A percentile compares a stretch with the other conserved stretches of the same genome.
Evolutionary conservation across 2,329 filamentous ascomycete genomes (phyloP).

Genomic region (Trichoderma afroharzianum): DNA sequence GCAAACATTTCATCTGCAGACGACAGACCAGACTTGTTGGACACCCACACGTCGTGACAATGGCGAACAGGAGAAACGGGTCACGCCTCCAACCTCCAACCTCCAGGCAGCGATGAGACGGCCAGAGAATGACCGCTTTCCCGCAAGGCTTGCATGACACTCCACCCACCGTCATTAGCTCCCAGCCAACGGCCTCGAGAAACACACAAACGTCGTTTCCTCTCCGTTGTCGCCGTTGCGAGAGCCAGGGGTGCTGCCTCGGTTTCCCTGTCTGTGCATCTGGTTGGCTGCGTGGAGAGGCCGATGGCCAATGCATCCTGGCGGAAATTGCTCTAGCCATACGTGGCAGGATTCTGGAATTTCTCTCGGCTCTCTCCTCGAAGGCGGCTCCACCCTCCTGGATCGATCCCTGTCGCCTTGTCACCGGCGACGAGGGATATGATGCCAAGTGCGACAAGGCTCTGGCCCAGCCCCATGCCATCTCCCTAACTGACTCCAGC

Average conservation of each 20-base stretch:
- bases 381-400: constrained; percentile 7
- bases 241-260: constrained; percentile 12
- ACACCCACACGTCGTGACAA: constrained; percentile 2
- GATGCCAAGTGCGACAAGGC: constrained; percentile 4
- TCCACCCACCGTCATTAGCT: constrained; percentile 4
- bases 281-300: constrained; percentile 29
- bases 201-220: constrained; percentile 15
- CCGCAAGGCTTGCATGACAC: constrained; percentile 7
- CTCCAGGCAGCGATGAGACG: constrained; percentile 12
- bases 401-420: constrained; percentile 10
- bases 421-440: background rate
- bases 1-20: constrained; percentile 5
- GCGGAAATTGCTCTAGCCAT: constrained; percentile 27
- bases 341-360: constrained; percentile 37
- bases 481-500: constrained; percentile 14
- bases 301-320: constrained; percentile 27
- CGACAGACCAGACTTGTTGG: background rate
- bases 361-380: constrained; percentile 18
- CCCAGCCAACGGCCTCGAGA: constrained; percentile 1
- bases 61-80: constrained; percentile 10
- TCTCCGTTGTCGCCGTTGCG: constrained; percentile 14
- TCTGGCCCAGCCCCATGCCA: constrained; percentile 6
- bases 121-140: constrained; percentile 7
- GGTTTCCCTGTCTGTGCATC: constrained; percentile 3
- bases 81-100: constrained; percentile 1